phyloP scores from a whole-genome alignment of 2,329 filamentous ascomycete species.

The Monosporascus sp. region DNA sequence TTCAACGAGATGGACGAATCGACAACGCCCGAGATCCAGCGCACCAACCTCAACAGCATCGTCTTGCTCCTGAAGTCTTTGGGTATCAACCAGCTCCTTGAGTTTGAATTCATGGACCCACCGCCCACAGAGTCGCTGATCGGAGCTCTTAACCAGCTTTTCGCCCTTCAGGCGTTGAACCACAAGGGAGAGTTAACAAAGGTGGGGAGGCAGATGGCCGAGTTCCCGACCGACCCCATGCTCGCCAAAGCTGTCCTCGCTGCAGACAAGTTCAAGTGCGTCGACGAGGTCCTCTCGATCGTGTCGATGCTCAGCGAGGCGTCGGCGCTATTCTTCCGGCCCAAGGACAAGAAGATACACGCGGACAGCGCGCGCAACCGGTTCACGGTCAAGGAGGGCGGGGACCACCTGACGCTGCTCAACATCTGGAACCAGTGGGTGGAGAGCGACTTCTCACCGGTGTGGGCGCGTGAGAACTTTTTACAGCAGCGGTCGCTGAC shows the following conservation, averaged over 20 bases:
- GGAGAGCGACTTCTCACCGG: conserved; percentile 79
- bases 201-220: conserved; percentile 87
- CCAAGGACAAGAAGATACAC: conserved; percentile 96
- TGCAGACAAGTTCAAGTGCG: conserved; percentile 84
- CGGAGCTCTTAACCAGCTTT: conserved; percentile 82
- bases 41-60: conserved; percentile 79
- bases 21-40: conserved; percentile 87
- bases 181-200: conserved; percentile 86
- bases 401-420: conserved; percentile 81
- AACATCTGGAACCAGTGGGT: conserved; percentile 97
- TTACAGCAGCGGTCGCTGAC: conserved; percentile 86
- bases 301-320: conserved; percentile 93
- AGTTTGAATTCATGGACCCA: conserved; percentile 95
- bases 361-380: conserved; percentile 85
- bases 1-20: conserved; percentile 93
- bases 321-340: conserved; percentile 84
- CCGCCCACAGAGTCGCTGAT: conserved; percentile 88
- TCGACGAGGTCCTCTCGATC: conserved; percentile 86
- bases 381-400: conserved; percentile 86
- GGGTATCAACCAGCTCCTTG: conserved; percentile 85
- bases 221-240: conserved; percentile 91
- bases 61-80: conserved; percentile 84
- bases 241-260: conserved; percentile 84
- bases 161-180: conserved; percentile 84
- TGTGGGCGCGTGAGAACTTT: conserved; percentile 92